Base-by-base conservation (phyloP, 208 protist genomes). In the Wallacemonas sp. region DNA sequence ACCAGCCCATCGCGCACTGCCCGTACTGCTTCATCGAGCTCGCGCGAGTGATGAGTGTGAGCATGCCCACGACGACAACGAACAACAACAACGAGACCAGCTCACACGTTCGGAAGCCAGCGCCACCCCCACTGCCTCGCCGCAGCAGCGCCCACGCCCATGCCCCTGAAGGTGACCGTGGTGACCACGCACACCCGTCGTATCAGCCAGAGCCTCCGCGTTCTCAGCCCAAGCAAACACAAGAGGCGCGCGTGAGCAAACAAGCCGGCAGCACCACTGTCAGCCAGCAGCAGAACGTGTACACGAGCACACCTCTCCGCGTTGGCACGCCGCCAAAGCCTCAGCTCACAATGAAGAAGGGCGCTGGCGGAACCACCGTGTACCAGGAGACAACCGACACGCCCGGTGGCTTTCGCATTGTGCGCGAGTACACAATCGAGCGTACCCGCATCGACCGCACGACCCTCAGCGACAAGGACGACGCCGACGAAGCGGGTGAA, bases 401-500 rank as follows among this genome's bases (percentile, higher is more conserved):
- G 15, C 34, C 56, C 36, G 39, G 39, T 36, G 56, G 56, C 11
- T 62, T 60, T 60, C 68, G 68, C 41, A 51, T 66, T 14, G 31
- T 45, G 31, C 68, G 68, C 24, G 58, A 72, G 31, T 72, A 72
- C 49, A 61, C 53, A 27, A 58, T 72, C 26, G 60, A 72, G 68
- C 61, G 61, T 44, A 72, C 44, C 30, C 56, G 39, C 39, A 53
- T 72, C 24, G 46, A 60, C 34, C 68, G 68, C 31, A 66, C 38
- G 47, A 61, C 21, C 36, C 38, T 53, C 33, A 21, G 26, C 28
- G 46, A 49, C 34, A 28, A 39, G 49, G 45, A 36, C 61, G 61
- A 42, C 4, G 49, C 44, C 2, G 46, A 41, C 0, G 46, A 54
- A 2, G 49, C 1, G 2, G 68, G 59, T 3, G 51, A 45, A 9